These are phyloP conservation scores for Cladophialophora yegresii DNA, from an alignment of 2,329 filamentous ascomycete genomes.

Conservation along the genomic window DNA sequence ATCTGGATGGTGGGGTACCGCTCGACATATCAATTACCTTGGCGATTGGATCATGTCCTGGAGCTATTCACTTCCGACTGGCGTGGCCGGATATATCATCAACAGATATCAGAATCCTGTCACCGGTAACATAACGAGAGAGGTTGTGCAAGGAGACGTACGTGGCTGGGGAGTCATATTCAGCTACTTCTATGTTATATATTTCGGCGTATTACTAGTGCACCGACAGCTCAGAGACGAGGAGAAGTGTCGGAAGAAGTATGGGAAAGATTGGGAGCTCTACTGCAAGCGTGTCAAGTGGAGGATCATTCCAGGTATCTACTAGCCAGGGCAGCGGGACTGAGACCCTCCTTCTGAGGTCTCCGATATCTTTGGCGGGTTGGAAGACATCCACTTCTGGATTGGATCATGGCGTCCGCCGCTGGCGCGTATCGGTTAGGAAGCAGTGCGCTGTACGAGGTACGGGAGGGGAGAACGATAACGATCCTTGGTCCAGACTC, in stretches of 20 bases:
- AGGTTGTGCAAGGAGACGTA: slow-evolving; percentile 70
- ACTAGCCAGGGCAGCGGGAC: slow-evolving; percentile 8
- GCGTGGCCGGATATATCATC: slow-evolving; percentile 77
- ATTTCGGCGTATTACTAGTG: slow-evolving; percentile 83
- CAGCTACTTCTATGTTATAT: slow-evolving; percentile 92
- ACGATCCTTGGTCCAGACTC: background rate
- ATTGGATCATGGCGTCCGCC: background rate
- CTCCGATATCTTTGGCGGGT: background rate
- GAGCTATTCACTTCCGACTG: slow-evolving; percentile 86
- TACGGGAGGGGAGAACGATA: background rate
- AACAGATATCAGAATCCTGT: slow-evolving; percentile 51
- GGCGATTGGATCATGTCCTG: slow-evolving; percentile 94
- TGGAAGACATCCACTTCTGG: background rate
- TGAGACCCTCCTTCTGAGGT: background rate
- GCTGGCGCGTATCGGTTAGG: background rate
- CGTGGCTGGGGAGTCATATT: slow-evolving; percentile 82
- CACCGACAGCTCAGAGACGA: slow-evolving; percentile 87
- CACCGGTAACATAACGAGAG: slow-evolving; percentile 61
- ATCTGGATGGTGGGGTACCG: slow-evolving; percentile 89
- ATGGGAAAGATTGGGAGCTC: slow-evolving; percentile 86
- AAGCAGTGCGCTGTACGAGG: background rate
- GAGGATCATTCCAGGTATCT: slow-evolving; percentile 68
- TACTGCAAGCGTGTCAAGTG: slow-evolving; percentile 82
- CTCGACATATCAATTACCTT: slow-evolving; percentile 92
- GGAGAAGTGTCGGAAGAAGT: slow-evolving; percentile 87